phyloP scores from a whole-genome alignment of 306 rosid genomes.

The Senna tora region DNA sequence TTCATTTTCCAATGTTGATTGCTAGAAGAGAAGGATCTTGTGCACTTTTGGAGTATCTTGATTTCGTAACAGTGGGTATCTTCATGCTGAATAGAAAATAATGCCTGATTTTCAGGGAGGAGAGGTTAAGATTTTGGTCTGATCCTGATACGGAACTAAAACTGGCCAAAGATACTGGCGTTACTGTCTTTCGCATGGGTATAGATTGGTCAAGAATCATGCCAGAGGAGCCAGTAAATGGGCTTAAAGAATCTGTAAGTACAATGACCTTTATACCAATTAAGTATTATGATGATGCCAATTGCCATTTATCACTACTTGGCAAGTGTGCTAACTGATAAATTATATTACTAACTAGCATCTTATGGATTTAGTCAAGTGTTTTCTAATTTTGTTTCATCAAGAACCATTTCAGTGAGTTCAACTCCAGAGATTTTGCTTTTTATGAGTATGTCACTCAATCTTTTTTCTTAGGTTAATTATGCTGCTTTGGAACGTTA shows the following conservation, averaged over 20 bases:
- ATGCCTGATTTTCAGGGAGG: slow-evolving; percentile 72
- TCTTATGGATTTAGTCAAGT: slow-evolving; percentile 1
- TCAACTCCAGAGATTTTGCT: slow-evolving; percentile 31
- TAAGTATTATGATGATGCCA: slow-evolving; percentile 20
- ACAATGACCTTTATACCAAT: slow-evolving; percentile 39
- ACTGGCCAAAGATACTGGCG: slow-evolving; percentile 84
- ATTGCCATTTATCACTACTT: slow-evolving; percentile 20
- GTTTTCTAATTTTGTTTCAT: slow-evolving; percentile 12
- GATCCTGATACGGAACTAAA: slow-evolving; percentile 94
- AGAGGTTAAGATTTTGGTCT: slow-evolving; percentile 97
- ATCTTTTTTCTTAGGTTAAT: slow-evolving; percentile 63
- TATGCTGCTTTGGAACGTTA: slow-evolving; percentile 95
- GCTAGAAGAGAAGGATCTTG: background rate
- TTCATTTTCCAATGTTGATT: background rate
- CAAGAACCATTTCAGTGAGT: slow-evolving; percentile 28
- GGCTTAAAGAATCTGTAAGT: slow-evolving; percentile 74
- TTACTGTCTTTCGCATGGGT: slow-evolving; percentile 90
- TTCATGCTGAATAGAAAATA: slow-evolving; percentile 7
- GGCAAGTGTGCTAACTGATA: background rate
- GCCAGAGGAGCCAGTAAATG: slow-evolving; percentile 76
- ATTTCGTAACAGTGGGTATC: background rate
- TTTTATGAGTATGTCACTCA: slow-evolving; percentile 27
- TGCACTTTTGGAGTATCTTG: background rate
- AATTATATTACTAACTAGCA: slow-evolving; percentile 18
- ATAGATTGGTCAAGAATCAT: slow-evolving; percentile 94